Conservation (phyloP, 305 asterid genomes). For the Plantago coronopus region DNA sequence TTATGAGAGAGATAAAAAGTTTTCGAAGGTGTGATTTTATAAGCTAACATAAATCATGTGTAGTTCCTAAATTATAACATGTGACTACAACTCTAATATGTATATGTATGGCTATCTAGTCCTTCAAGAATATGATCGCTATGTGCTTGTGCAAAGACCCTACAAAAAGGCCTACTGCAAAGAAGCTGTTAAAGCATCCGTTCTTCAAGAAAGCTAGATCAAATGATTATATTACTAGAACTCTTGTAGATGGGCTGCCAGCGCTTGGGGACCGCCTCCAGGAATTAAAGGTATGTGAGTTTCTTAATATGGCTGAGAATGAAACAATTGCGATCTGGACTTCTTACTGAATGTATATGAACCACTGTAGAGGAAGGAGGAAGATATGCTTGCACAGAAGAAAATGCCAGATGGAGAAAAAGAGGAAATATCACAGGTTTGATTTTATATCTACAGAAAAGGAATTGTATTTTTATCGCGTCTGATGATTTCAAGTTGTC, state of each 20-base stretch:
- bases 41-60: conserved; percentile 7
- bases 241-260: conserved; percentile 84
- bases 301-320: conserved; percentile 2
- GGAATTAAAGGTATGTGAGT: conserved; percentile 65
- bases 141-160: conserved; percentile 98
- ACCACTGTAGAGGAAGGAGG: conserved; percentile 69
- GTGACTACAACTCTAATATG: conserved; percentile 20
- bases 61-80: conserved; percentile 6
- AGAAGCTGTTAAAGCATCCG: conserved; percentile 68
- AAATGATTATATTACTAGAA: conserved; percentile 66
- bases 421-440: conserved; percentile 98
- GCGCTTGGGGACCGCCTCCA: conserved; percentile 81
- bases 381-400: conserved; percentile 97
- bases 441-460: conserved; percentile 22
- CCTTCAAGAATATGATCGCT: conserved; percentile 94
- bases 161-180: conserved; percentile 86
- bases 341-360: conserved; percentile 25
- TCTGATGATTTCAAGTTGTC: not conserved
- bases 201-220: conserved; percentile 97
- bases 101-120: conserved; percentile 41
- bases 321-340: not conserved
- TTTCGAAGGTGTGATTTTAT: conserved; percentile 64
- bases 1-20: conserved; percentile 89
- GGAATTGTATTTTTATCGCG: conserved; percentile 12
- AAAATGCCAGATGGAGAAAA: conserved; percentile 94